Evolutionary conservation across 257 asterid genomes (phyloP), one percentile per base, ranked within the genome.

Genomic region (Verbascum thapsus): DNA sequence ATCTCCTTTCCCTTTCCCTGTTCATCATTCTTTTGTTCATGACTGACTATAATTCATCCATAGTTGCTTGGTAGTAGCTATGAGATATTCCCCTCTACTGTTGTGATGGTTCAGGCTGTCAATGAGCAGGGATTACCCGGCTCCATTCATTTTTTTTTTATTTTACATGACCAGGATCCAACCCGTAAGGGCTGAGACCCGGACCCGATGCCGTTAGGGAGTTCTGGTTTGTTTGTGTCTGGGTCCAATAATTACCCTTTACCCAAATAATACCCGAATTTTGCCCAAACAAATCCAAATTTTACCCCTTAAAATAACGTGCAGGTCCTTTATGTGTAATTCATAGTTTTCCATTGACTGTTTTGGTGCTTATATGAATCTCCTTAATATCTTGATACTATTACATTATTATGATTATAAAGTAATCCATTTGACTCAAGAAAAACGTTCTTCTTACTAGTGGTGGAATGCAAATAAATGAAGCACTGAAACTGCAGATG

Each of bases 401-500:
- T 32, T 12, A 0, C 17, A 35, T 12, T 50, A 10, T 56, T 37
- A 53, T 37, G 45, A 26, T 64, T n/a, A 15, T 11, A 11, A 55
- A 20, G 13, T 2, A 1, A 34, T 38, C 35, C 41, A 42, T 37
- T 10, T 51, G 43, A 59, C 53, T 32, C 53, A 44, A 64, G 52
- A 61, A 69, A 58, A 23, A 52, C 20, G 9, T 68, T 48, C 42
- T 12, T 52, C 53, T 16, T 67, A 69, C 55, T 70, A 71, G 66
- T 78, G 84, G 96, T 52, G 96, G 97, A 30, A 80, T 94, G 92
- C 97, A 92, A 81, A 85, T 90, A 42, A 83, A 85, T 45, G 97
- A 87, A 79, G 99, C 97, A 26, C 83, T 94, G 66, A 94, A 94
- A 78, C 88, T 94, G 85, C 99, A 94, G 79, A 94, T 94, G 99